Conservation (phyloP, 768 basidiomycete species). For the Omphalotus guepiniiformis region DNA sequence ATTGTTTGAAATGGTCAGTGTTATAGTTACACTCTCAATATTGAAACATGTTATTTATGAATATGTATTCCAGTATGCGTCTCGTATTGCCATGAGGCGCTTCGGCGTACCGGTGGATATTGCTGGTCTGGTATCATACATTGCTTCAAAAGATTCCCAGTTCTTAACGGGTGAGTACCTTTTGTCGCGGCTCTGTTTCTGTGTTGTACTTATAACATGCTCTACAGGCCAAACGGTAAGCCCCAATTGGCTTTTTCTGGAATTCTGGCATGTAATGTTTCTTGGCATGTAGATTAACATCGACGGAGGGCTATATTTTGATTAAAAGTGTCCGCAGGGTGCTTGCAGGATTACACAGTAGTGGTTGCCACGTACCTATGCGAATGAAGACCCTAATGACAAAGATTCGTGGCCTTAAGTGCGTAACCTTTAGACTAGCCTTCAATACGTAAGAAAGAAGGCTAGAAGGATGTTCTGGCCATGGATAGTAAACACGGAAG, state of each 20-base stretch:
- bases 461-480: no score
- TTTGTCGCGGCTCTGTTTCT: no score
- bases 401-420: no score
- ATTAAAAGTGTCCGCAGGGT: neutral
- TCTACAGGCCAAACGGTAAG: slow-evolving; percentile 6
- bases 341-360: no score
- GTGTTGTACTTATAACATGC: neutral
- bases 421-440: no score
- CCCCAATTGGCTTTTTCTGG: neutral
- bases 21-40: neutral
- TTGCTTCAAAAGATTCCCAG: slow-evolving; percentile 24
- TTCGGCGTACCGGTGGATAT: slow-evolving; percentile 16
- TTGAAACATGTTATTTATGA: slow-evolving; percentile 1
- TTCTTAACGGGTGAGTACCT: slow-evolving; percentile 22
- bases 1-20: neutral
- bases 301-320: neutral
- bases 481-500: no score
- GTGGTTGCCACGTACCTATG: no score
- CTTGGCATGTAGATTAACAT: neutral
- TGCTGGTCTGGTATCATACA: slow-evolving; percentile 24
- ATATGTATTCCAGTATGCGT: slow-evolving; percentile 9
- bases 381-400: no score
- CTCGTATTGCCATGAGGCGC: slow-evolving; percentile 14
- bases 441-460: no score
- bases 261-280: neutral